Evolutionary conservation across 768 basidiomycete genomes (phyloP), one percentile per base, ranked within the genome.

Genomic region (Lactarius psammicola): DNA sequence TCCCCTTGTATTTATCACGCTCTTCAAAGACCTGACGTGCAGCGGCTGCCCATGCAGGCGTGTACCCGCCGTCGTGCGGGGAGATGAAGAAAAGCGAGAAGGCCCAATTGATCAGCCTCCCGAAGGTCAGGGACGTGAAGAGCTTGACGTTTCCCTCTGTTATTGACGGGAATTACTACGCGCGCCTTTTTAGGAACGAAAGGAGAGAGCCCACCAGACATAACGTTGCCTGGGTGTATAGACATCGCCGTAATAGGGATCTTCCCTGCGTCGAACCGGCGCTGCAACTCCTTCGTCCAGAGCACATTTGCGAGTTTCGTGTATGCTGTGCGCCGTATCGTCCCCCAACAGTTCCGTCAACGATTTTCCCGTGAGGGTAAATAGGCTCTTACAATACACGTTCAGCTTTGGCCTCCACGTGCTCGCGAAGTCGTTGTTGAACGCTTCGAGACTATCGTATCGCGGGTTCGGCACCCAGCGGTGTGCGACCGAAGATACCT

Each of bases 291-390:
- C 33, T 77, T 80, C 1, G 79, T 80, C 65, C 79, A 85, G 20
- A 87, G 76, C 34, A 82, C 73, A 57, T 78, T 78, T 20, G 81
- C 79, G n/a, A 86, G 73, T 71, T 88, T 87, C 56, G 82, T 76
- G 40, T 79, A 72, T 0, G 71, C 87, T 87, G 64, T 31, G 30
- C 56, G n/a, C n/a, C n/a, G 23, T n/a, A 26, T 36, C 38, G 42
- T 36, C 49, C 17, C 55, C n/a, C n/a, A 49, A 49, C 23, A 13
- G 46, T 49, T 38, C 36, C 17, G 4, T 66, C 31, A 44, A 59
- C 55, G 42, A 46, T 34, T 36, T n/a, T 23, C 31, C 31, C 18
- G 36, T 49, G 15, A 33, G 20, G 33, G 38, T 34, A 20, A 33
- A 36, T 10, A n/a, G 11, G 4, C 1, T 1, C 54, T 38, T 7